Evolutionary conservation across 371 early-diverging fungal genomes (phyloP), one percentile per base, ranked within the genome.

Genomic region (Rhizopus delemar): DNA sequence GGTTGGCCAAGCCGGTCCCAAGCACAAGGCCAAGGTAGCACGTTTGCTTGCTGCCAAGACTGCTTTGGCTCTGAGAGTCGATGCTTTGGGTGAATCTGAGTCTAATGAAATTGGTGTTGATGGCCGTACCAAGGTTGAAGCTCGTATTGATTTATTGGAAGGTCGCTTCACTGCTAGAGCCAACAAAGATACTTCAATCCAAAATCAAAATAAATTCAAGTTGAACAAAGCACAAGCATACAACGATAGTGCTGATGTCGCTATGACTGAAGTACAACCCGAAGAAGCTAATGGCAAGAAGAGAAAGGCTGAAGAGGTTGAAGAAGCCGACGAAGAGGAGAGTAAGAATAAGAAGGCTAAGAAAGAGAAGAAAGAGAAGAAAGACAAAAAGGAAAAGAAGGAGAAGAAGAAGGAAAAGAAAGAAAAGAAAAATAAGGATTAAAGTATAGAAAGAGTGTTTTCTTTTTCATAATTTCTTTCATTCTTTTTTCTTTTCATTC

Each of bases 21-120:
- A 92, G 82, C 71, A 83, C 71, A 95, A 94, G 87, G 97, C 96
- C 51, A 94, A 95, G 82, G 86, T 97, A 53, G 93, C 96, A 11
- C 89, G 99, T 68, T 84, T 91, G 72, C 80, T 95, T 41, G 95
- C 96, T 45, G 86, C 95, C 59, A 98, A 98, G 87, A 86, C 95
- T 57, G 86, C 98, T 11, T 81, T 99, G 29, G 83, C 94, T 48
- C 88, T 94, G 56, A 90, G 99, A 72, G 89, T 96, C 38, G 99
- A 99, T 82, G 96, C 96, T 32, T 85, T 97, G 39, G 93, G 94
- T 58, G 96, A 97, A 41, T 73, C 81, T n/a, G 90, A 88, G 16
- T 76, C 82, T 4, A 82, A 91, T 49, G 93, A 93, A 58, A 63
- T 96, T 43, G 98, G 97, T 67, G 81, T 91, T 58, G 89, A 89